Evolutionary conservation across 805 yeast species (phyloP).

Genomic region (Candida ascalaphidarum): DNA sequence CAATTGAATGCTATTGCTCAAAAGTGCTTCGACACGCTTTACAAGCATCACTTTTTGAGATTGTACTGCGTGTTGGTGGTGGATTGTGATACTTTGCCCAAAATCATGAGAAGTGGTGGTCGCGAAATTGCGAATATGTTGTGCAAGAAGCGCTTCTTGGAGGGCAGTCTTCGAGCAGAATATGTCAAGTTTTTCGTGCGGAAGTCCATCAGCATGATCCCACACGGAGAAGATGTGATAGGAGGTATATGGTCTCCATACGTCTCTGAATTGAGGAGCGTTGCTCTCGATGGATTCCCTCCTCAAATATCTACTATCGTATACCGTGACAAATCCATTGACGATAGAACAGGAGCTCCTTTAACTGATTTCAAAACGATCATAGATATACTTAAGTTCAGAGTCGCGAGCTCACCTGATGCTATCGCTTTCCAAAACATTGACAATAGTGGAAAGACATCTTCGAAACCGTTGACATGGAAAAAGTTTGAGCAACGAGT

Average conservation of each 20-base stretch:
- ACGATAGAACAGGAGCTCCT: constrained; percentile 68
- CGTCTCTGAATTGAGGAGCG: constrained; percentile 56
- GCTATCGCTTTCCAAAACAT: constrained; percentile 60
- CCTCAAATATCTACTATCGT: constrained; percentile 79
- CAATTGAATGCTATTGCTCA: constrained; percentile 35
- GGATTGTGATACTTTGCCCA: constrained; percentile 73
- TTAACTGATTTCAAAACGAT: constrained; percentile 66
- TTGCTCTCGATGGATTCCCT: constrained; percentile 54
- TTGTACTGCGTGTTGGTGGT: constrained; percentile 77
- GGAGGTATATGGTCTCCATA: constrained; percentile 85
- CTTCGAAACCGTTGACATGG: constrained; percentile 51
- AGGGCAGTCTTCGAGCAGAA: constrained; percentile 71
- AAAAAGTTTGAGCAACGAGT: constrained; percentile 69
- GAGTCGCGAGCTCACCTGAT: constrained; percentile 69
- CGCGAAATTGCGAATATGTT: constrained; percentile 88
- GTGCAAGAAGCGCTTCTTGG: constrained; percentile 66
- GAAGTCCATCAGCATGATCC: constrained; percentile 54
- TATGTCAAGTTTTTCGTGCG: constrained; percentile 73
- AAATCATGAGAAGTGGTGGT: constrained; percentile 78
- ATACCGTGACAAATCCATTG: constrained; percentile 64
- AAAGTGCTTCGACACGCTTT: constrained; percentile 33
- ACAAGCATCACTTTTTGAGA: constrained; percentile 56
- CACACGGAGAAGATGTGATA: constrained; percentile 64
- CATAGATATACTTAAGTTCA: constrained; percentile 67
- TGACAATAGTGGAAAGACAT: constrained; percentile 25